phyloP scores from a whole-genome alignment of 2,329 filamentous ascomycete species.

The Colletotrichum gigasporum region DNA sequence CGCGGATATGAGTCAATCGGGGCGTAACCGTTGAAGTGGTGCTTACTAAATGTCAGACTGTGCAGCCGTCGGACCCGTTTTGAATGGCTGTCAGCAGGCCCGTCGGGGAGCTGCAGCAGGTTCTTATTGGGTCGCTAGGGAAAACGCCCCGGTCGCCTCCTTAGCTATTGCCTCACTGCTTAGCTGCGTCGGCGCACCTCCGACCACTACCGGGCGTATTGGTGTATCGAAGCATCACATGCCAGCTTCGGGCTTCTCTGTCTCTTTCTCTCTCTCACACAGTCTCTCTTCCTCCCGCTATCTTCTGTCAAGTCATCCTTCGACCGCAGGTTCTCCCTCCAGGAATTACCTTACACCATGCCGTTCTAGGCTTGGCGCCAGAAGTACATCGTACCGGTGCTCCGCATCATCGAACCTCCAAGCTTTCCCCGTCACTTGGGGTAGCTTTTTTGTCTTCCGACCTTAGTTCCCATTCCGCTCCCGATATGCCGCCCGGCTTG shows the following conservation, averaged over 20 bases:
- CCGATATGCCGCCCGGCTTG: not conserved
- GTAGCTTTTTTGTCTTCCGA: not conserved
- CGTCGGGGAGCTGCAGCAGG: not conserved
- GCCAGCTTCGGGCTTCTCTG: constrained; percentile 12
- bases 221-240: constrained; percentile 33
- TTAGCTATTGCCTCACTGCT: not conserved
- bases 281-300: constrained; percentile 18
- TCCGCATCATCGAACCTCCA: constrained; percentile 21
- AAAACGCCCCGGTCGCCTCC: not conserved
- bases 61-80: not conserved
- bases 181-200: not conserved
- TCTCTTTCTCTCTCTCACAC: not conserved
- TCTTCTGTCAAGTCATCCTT: constrained; percentile 25
- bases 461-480: constrained; percentile 13
- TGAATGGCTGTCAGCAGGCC: constrained; percentile 6
- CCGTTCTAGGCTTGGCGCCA: constrained; percentile 27
- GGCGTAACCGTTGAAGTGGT: constrained; percentile 10
- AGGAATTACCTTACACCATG: constrained; percentile 18
- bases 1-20: constrained; percentile 25
- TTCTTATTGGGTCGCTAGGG: not conserved
- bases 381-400: constrained; percentile 18
- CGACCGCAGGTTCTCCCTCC: constrained; percentile 6
- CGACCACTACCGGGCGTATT: constrained; percentile 6
- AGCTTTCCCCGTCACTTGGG: constrained; percentile 27
- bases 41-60: not conserved